Base-by-base conservation (phyloP, 805 yeast species). In the Hagleromyces aurorensis region DNA sequence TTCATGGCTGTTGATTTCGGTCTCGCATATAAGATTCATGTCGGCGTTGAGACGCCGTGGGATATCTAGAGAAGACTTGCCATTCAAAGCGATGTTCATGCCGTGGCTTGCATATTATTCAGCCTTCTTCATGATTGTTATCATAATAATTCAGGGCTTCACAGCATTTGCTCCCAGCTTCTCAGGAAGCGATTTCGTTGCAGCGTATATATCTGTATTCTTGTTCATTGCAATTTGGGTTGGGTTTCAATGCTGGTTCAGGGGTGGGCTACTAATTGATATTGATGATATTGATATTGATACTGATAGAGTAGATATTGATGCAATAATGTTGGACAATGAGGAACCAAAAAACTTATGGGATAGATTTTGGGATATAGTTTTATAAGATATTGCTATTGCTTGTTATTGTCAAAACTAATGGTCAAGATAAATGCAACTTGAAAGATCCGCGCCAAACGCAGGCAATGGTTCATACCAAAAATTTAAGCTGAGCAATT, bases 111-210 rank as follows among this genome's bases (percentile, higher is more conserved):
- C 87, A 2, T 75, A 72, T 56, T 78, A 79, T 44, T 71, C 85
- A 3, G 57, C 72, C 4, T 56, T 65, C 30, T 63, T 70, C 41
- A 64, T 78, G 40, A 52, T 65, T 10, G 40, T 78, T 16, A 69
- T 84, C 48, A 69, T 71, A 15, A 64, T 82, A 37, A 64, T 83
- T 37, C 87, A 84, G 56, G 94, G 94, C 20, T 83, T 69, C 53
- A 55, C 67, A 2, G 70, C 72, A 1, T 83, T 83, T 57, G 72
- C 72, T 32, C 57, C 54, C 7, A 55, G 50, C 15, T 60, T 78
- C 46, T 60, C 59, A 36, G 80, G 70, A 3, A 52, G 70, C 7
- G 57, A 61, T 20, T 83, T 83, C 62, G 72, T 81, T 52, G 72
- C 83, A 14, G 70, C 81, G 14, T 83, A 83, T 49, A 62, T 83